These are phyloP conservation scores for Solanum microdontum DNA, from an alignment of 257 asterid genomes.

Conservation along the genomic window DNA sequence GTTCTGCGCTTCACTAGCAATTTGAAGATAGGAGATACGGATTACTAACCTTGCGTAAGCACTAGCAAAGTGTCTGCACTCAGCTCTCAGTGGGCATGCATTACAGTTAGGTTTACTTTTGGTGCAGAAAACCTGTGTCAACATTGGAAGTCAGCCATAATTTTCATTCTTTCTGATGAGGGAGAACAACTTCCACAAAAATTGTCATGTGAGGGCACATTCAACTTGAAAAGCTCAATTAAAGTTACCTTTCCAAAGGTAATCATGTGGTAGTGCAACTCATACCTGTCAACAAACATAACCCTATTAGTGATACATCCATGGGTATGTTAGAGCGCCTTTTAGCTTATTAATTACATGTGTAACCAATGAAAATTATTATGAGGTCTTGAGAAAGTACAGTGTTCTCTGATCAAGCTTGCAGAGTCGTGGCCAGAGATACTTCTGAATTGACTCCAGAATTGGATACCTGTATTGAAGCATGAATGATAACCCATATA, in stretches of 20 bases:
- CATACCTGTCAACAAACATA: slow-evolving; percentile 55
- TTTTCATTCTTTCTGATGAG: not conserved
- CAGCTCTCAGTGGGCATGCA: slow-evolving; percentile 89
- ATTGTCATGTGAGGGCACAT: not conserved
- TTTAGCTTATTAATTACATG: not conserved
- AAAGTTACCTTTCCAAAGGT: slow-evolving; percentile 87
- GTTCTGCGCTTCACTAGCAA: not conserved
- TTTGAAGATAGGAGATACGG: slow-evolving; percentile 6
- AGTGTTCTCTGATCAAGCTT: slow-evolving; percentile 82
- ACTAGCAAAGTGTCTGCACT: slow-evolving; percentile 96
- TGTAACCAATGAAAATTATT: not conserved
- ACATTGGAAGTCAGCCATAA: not conserved
- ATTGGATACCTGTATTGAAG: slow-evolving; percentile 67
- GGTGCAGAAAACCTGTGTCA: slow-evolving; percentile 90
- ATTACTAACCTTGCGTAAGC: slow-evolving; percentile 82
- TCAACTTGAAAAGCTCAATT: not conserved
- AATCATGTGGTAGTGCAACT: slow-evolving; percentile 94
- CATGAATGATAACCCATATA: slow-evolving; percentile 11
- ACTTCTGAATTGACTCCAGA: slow-evolving; percentile 85
- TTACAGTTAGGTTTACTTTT: slow-evolving; percentile 92
- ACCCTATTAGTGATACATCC: slow-evolving; percentile 17
- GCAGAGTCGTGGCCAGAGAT: slow-evolving; percentile 97
- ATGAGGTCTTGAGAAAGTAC: slow-evolving; percentile 27
- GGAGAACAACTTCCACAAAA: not conserved
- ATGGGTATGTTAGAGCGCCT: not conserved